These are phyloP conservation scores for Cyclotella baltica DNA, from an alignment of 108 stramenopile genomes.

Conservation along the genomic window DNA sequence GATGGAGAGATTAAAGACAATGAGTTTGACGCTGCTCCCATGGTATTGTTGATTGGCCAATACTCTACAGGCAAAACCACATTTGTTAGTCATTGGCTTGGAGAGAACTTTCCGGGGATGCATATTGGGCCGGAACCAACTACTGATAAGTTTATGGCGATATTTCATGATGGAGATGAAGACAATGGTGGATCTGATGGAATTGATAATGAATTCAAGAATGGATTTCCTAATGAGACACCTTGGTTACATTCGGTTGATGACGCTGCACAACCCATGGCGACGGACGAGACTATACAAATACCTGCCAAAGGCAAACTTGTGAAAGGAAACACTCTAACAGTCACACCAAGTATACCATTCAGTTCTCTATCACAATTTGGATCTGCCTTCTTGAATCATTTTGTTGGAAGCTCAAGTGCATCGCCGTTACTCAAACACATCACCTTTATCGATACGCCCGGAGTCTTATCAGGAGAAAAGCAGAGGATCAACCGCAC, in stretches of 20 bases:
- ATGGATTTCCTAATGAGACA: slow-evolving; percentile 27
- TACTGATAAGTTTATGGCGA: slow-evolving; percentile 70
- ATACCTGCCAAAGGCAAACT: slow-evolving; percentile 40
- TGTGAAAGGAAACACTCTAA: slow-evolving; percentile 85
- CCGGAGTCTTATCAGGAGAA: slow-evolving; percentile 88
- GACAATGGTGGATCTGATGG: background rate
- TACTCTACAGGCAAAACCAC: slow-evolving; percentile 90
- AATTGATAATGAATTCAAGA: slow-evolving; percentile 3
- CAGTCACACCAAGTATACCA: slow-evolving; percentile 79
- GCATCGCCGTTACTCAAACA: slow-evolving; percentile 56
- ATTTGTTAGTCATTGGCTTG: slow-evolving; percentile 59
- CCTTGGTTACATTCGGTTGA: background rate
- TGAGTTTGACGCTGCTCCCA: slow-evolving; percentile 87
- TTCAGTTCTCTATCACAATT: slow-evolving; percentile 66
- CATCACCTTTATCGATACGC: slow-evolving; percentile 88
- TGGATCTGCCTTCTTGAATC: slow-evolving; percentile 79
- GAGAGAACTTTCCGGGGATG: slow-evolving; percentile 75
- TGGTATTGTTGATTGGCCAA: slow-evolving; percentile 88
- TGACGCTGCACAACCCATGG: slow-evolving; percentile 9
- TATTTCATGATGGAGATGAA: slow-evolving; percentile 49
- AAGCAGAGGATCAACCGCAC: slow-evolving; percentile 80
- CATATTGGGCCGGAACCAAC: slow-evolving; percentile 87
- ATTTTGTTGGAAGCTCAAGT: slow-evolving; percentile 51
- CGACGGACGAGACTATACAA: slow-evolving; percentile 41
- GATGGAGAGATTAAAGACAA: slow-evolving; percentile 55